These are phyloP conservation scores for Eragrostis curvula DNA, from an alignment of 176 grass and related monocot species.

Conservation along the genomic window DNA sequence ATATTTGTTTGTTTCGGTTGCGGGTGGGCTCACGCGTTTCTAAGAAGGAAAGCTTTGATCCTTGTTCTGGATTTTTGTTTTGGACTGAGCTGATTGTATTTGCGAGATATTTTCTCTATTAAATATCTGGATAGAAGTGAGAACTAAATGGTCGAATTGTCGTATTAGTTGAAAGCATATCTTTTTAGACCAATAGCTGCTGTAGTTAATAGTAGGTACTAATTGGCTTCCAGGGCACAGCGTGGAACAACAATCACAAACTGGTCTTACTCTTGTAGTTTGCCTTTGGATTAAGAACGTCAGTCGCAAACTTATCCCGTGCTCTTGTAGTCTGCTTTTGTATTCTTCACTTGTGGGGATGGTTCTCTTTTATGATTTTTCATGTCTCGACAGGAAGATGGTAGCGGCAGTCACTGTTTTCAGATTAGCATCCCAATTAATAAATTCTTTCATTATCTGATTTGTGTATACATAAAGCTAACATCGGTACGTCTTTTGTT, in stretches of 20 bases:
- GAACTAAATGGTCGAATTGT: neutral
- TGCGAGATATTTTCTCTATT: neutral
- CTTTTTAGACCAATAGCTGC: neutral
- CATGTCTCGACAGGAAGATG: constrained; percentile 36
- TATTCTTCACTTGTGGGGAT: neutral
- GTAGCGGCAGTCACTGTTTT: constrained; percentile 24
- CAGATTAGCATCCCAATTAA: constrained; percentile 12
- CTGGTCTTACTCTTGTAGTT: neutral
- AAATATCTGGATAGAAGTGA: neutral
- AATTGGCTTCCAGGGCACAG: neutral
- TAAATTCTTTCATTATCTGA: constrained; percentile 25
- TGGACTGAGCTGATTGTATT: neutral
- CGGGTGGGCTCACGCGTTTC: neutral
- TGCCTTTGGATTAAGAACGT: neutral
- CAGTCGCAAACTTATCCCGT: neutral
- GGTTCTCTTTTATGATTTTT: constrained; percentile 7
- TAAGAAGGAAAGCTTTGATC: neutral
- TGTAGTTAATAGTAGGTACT: neutral
- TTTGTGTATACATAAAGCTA: constrained; percentile 31
- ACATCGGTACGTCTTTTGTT: constrained; percentile 29
- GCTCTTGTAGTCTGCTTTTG: constrained; percentile 12
- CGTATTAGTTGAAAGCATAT: neutral
- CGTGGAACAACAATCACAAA: neutral
- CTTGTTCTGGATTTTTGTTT: constrained; percentile 22
- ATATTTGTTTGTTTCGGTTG: neutral